phyloP scores from a whole-genome alignment of 805 yeast genomes.

The Zygotorulaspora sp. region DNA sequence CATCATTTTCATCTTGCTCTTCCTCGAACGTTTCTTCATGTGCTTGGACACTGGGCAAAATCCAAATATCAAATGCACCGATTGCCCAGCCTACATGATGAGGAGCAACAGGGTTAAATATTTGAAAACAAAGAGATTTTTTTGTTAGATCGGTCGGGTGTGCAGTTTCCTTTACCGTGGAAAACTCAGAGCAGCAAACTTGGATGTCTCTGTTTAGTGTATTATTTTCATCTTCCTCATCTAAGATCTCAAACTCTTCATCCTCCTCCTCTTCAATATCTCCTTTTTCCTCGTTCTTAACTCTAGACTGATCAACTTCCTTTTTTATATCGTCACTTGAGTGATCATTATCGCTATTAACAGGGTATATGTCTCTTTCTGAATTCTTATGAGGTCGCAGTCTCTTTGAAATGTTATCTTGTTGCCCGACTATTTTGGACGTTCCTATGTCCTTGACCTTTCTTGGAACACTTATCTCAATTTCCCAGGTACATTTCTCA shows the following conservation, averaged over 20 bases:
- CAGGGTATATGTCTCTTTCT: neutral
- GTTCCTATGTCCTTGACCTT: slow-evolving; percentile 65
- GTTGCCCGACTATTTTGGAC: slow-evolving; percentile 35
- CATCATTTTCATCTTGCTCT: slow-evolving; percentile 38
- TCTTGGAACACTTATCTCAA: slow-evolving; percentile 80
- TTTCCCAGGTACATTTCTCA: slow-evolving; percentile 88
- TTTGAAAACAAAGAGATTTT: slow-evolving; percentile 66
- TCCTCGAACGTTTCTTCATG: slow-evolving; percentile 24
- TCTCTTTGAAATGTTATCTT: slow-evolving; percentile 9
- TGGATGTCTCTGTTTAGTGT: slow-evolving; percentile 44
- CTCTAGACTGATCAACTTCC: slow-evolving; percentile 1
- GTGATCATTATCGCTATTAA: neutral
- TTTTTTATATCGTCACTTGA: neutral
- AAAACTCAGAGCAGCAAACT: slow-evolving; percentile 68
- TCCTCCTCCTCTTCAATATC: slow-evolving; percentile 29
- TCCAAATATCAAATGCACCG: slow-evolving; percentile 71
- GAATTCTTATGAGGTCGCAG: slow-evolving; percentile 2
- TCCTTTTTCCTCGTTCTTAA: slow-evolving; percentile 26
- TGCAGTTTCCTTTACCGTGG: slow-evolving; percentile 61
- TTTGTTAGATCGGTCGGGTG: slow-evolving; percentile 73
- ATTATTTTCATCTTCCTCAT: slow-evolving; percentile 29
- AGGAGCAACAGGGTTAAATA: slow-evolving; percentile 82
- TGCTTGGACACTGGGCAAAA: slow-evolving; percentile 25
- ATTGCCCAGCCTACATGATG: slow-evolving; percentile 95
- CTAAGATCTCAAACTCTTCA: slow-evolving; percentile 39